These are phyloP conservation scores for Globisporangium barbulae DNA, from an alignment of 352 stramenopile species.

Conservation along the genomic window DNA sequence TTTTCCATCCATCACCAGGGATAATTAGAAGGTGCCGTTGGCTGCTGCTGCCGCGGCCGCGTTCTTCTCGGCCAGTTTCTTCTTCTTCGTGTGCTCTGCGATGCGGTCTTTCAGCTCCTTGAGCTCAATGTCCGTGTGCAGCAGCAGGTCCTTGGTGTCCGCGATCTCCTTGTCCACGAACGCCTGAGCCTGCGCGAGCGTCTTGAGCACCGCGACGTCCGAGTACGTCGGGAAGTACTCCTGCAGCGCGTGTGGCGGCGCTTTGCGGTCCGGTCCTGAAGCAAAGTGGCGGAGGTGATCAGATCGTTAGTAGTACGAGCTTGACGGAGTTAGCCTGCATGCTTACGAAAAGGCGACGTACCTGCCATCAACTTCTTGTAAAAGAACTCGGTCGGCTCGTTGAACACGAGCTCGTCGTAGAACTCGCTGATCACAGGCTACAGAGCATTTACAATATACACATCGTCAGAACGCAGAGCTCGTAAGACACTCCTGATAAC, in stretches of 20 bases:
- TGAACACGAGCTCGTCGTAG: slow-evolving; percentile 99
- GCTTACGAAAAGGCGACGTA: slow-evolving; percentile 10
- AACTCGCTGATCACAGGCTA: slow-evolving; percentile 94
- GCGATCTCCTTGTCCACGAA: slow-evolving; percentile 77
- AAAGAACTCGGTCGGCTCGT: slow-evolving; percentile 94
- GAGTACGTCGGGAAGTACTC: slow-evolving; percentile 87
- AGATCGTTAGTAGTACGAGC: neutral
- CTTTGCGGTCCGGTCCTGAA: slow-evolving; percentile 57
- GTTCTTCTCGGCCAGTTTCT: slow-evolving; percentile 60
- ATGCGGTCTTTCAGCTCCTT: slow-evolving; percentile 76
- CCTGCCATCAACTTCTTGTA: slow-evolving; percentile 89
- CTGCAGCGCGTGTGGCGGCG: slow-evolving; percentile 64
- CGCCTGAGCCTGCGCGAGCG: slow-evolving; percentile 74
- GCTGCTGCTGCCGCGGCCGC: slow-evolving; percentile 18
- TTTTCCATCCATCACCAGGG: neutral
- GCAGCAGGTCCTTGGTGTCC: slow-evolving; percentile 64
- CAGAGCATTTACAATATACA: slow-evolving; percentile 1
- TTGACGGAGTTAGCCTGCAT: too few relatives aligned
- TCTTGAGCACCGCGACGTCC: slow-evolving; percentile 87
- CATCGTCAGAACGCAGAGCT: neutral
- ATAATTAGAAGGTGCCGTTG: slow-evolving; percentile 1
- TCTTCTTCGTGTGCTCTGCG: slow-evolving; percentile 73
- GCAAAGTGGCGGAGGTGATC: neutral
- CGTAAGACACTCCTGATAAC: neutral
- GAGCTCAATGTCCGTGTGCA: slow-evolving; percentile 65